These are phyloP conservation scores for Annulohypoxylon bovei DNA, from an alignment of 495 filamentous ascomycete genomes.

Conservation along the genomic window DNA sequence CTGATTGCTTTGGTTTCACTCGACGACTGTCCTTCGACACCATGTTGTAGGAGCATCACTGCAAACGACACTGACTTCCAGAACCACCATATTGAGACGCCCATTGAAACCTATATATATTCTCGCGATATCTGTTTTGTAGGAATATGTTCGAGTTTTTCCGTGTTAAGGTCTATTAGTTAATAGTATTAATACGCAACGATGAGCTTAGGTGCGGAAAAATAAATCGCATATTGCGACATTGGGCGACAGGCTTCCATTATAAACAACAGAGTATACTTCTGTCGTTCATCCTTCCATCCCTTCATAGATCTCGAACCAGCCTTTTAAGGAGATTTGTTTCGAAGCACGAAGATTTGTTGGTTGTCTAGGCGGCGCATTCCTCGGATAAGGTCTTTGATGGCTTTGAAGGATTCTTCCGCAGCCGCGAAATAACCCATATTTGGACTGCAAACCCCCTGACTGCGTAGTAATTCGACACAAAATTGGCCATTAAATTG, in stretches of 20 bases:
- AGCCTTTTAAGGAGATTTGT: constrained; percentile 4
- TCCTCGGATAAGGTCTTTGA: neutral
- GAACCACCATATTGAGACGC: neutral
- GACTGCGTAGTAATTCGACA: constrained; percentile 20
- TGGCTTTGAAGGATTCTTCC: constrained; percentile 26
- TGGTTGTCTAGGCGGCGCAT: neutral
- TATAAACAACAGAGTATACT: no score
- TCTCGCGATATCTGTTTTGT: neutral
- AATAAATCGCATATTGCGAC: neutral
- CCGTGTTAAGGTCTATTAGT: neutral
- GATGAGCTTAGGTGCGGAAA: neutral
- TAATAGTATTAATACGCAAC: neutral
- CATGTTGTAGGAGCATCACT: neutral
- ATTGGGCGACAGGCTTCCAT: neutral
- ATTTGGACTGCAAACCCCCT: constrained; percentile 25
- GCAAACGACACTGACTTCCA: constrained; percentile 11
- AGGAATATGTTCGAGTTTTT: neutral
- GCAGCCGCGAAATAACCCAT: constrained; percentile 19
- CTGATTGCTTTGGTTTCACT: neutral
- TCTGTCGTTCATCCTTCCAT: neutral
- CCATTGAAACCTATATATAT: neutral
- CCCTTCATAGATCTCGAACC: neutral
- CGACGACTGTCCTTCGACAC: constrained; percentile 16
- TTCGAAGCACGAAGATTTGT: constrained; percentile 10
- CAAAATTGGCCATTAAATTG: neutral